Base-by-base conservation (phyloP, 78 protist genomes). In the Diacronema lutheri region DNA sequence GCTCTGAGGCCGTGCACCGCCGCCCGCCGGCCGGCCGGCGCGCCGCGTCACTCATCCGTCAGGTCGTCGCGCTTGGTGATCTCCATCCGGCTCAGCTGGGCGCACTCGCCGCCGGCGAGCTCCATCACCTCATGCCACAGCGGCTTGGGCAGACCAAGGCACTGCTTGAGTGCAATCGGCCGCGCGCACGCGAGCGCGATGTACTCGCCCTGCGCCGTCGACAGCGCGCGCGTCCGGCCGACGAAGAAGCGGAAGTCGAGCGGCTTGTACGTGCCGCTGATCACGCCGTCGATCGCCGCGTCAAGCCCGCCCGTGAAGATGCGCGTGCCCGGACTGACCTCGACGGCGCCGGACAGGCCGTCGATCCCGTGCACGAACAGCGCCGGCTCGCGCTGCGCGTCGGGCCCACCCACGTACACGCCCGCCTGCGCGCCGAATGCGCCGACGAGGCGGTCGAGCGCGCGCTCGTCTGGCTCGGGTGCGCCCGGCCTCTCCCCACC, bases 111-210 rank as follows among this genome's bases (percentile, higher is more conserved):
- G 21, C 69, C 84, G 57, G 66, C 58, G 13, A 78, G 69, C 56
- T 78, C 71, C 72, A 78, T 19, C 84, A 78, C 84, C 56, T 78
- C 68, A 44, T 41, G 81, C 84, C 84, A 78, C 35, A 78, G 69
- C 14, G 84, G 84, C 84, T 78, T 78, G 69, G 84, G 84, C 68
- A 78, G 84, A 7, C 55, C 50, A 7, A 60, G n/a, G 57, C 71
- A 78, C 35, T 78, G 84, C 69, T 78, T 78, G 55, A 78, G 84
- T 35, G 71, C 84, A 0, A 78, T 6, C 11, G 71, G 50, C 23
- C 84, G 84, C 72, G 84, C 68, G 56, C 84, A 78, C 55, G 84
- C 84, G 4, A 78, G 56, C 12, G 82, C 40, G 0, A 6, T 25
- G 44, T 33, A 50, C 41, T 9, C 64, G 20, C 26, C 44, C 35